Evolutionary conservation across 495 filamentous ascomycete genomes (phyloP).

Genomic region (Penicillium lagena): DNA sequence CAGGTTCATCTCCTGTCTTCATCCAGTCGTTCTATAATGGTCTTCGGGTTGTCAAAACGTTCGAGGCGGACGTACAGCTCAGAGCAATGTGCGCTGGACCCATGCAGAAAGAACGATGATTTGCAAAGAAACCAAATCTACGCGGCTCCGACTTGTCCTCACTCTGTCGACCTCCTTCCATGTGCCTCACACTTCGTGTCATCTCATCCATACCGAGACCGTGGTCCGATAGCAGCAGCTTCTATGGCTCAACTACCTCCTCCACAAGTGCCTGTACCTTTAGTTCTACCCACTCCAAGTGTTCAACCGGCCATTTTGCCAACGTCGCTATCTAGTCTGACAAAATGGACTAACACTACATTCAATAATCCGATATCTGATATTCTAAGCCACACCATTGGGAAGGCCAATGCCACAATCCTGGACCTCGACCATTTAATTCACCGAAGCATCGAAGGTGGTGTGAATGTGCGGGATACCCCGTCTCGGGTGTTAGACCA

Average conservation of each 20-base stretch:
- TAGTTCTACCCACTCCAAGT: neutral
- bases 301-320: neutral
- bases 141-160: neutral
- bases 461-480: conserved; percentile 35
- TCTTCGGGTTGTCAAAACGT: too few relatives aligned
- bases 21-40: too few relatives aligned
- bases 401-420: conserved; percentile 14
- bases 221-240: neutral
- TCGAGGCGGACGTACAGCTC: too few relatives aligned
- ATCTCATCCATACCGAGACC: too few relatives aligned
- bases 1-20: too few relatives aligned
- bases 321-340: neutral
- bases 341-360: conserved; percentile 11
- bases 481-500: conserved; percentile 43
- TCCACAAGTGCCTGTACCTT: neutral
- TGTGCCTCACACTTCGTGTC: too few relatives aligned
- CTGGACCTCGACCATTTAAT: conserved; percentile 10
- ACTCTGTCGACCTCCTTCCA: neutral
- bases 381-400: conserved; percentile 8
- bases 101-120: too few relatives aligned
- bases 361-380: conserved; percentile 9
- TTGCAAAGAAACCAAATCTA: too few relatives aligned
- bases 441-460: conserved; percentile 6
- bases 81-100: too few relatives aligned
- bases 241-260: conserved; percentile 1